Evolutionary conservation across 1,284 basidiomycete species (phyloP).

Genomic region (Earliella scabrosa): DNA sequence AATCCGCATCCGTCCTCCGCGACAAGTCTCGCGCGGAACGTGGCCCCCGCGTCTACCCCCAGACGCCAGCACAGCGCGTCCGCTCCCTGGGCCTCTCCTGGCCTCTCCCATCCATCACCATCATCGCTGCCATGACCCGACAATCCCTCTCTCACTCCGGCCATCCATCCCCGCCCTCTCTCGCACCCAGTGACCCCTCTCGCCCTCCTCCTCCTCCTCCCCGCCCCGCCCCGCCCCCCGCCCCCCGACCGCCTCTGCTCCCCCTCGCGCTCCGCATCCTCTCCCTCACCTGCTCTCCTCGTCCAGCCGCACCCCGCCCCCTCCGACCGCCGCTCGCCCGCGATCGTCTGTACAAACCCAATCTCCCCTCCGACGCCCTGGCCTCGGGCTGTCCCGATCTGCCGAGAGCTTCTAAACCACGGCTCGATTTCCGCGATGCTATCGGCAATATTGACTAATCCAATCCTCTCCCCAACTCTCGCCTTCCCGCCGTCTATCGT

Average conservation of each 20-base stretch:
- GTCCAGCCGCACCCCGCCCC: neutral
- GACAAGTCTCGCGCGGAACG: constrained; percentile 23
- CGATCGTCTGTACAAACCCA: constrained; percentile 5
- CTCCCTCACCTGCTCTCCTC: neutral
- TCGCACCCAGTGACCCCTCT: neutral
- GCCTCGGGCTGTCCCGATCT: constrained; percentile 20
- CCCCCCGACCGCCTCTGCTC: neutral
- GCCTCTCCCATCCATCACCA: neutral
- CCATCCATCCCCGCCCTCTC: constrained; percentile 27
- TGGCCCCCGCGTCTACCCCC: constrained; percentile 16
- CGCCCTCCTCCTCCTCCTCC: constrained; percentile 3
- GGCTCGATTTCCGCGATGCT: constrained; percentile 22
- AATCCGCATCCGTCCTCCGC: neutral
- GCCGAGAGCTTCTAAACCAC: constrained; percentile 17
- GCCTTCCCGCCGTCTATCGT: neutral
- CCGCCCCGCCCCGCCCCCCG: neutral
- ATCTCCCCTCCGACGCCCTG: neutral
- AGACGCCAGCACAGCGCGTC: constrained; percentile 20
- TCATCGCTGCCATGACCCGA: constrained; percentile 10
- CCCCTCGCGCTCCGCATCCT: neutral
- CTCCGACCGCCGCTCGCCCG: neutral
- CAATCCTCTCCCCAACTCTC: neutral
- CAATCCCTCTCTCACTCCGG: constrained; percentile 28
- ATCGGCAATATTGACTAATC: constrained; percentile 16
- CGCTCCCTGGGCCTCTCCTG: neutral